A percentile compares a stretch with the other conserved stretches of the same genome.
Evolutionary conservation across 306 rosid genomes (phyloP).

Genomic region (Benincasa hispida): DNA sequence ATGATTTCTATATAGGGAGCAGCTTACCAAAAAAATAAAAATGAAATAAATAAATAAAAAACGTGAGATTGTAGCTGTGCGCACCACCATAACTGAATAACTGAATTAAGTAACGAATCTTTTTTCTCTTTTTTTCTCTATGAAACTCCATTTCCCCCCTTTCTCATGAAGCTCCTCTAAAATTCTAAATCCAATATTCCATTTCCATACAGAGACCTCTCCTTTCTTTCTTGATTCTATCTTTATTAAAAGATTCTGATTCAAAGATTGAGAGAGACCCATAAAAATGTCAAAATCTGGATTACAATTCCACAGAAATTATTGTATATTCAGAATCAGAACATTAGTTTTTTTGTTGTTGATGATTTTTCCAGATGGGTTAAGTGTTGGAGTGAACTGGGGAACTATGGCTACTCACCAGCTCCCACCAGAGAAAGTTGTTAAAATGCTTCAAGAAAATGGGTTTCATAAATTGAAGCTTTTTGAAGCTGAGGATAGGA

Average conservation of each 20-base stretch:
- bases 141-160: constrained; percentile 13
- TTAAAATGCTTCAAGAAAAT: constrained; percentile 59
- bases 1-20: neutral
- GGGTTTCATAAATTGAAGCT: constrained; percentile 61
- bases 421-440: constrained; percentile 57
- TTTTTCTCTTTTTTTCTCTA: constrained; percentile 20
- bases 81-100: constrained; percentile 41
- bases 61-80: constrained; percentile 25
- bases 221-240: constrained; percentile 23
- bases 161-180: constrained; percentile 28
- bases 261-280: constrained; percentile 8
- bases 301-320: neutral
- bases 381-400: constrained; percentile 79
- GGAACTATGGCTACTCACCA: constrained; percentile 75
- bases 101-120: constrained; percentile 75
- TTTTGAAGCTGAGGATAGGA: constrained; percentile 73
- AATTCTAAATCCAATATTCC: constrained; percentile 4
- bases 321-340: neutral
- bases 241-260: constrained; percentile 20
- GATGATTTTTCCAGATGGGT: constrained; percentile 14
- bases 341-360: constrained; percentile 23
- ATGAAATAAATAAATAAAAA: too few species aligned
- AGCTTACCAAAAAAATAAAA: too few species aligned
- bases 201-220: neutral
- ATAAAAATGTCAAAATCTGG: constrained; percentile 35